Percentiles rank a stretch among this genome's conserved stretches.
phyloP scores from a whole-genome alignment of 257 asterid species.

The Petrea volubilis region DNA sequence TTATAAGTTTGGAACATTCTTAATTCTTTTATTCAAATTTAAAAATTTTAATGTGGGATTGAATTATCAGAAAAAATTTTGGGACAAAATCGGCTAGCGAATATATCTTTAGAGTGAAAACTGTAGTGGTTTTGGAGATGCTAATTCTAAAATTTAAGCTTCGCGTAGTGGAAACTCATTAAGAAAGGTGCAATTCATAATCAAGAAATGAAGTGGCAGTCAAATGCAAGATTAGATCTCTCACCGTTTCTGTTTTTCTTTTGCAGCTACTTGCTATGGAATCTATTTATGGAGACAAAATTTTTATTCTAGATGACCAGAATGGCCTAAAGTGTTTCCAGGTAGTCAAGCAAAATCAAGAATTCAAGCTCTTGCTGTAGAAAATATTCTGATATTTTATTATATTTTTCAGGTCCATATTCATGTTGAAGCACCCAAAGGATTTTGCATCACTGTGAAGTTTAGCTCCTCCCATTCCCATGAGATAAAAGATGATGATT shows the following conservation, averaged over 20 bases:
- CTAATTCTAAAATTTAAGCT: not conserved
- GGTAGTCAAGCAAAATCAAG: constrained; percentile 44
- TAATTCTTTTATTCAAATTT: too few relatives aligned
- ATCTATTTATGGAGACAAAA: constrained; percentile 74
- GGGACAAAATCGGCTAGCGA: too few relatives aligned
- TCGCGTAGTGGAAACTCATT: not conserved
- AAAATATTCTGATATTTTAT: constrained; percentile 16
- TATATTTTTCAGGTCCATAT: constrained; percentile 56
- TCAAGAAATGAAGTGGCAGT: not conserved
- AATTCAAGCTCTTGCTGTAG: not conserved
- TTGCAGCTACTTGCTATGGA: constrained; percentile 82
- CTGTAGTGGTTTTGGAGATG: not conserved
- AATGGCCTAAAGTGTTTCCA: constrained; percentile 62
- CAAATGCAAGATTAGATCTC: not conserved
- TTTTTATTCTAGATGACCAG: constrained; percentile 56
- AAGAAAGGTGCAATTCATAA: not conserved
- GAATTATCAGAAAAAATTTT: too few relatives aligned
- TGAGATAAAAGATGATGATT: constrained; percentile 29
- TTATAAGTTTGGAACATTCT: too few relatives aligned
- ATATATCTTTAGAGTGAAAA: too few relatives aligned
- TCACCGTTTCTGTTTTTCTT: constrained; percentile 11
- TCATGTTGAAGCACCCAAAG: constrained; percentile 65
- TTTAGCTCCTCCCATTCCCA: constrained; percentile 43
- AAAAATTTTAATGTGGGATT: too few relatives aligned
- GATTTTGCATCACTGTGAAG: constrained; percentile 52